Evolutionary conservation across 2,329 filamentous ascomycete genomes (phyloP).

Genomic region (Xylariaceae sp.): DNA sequence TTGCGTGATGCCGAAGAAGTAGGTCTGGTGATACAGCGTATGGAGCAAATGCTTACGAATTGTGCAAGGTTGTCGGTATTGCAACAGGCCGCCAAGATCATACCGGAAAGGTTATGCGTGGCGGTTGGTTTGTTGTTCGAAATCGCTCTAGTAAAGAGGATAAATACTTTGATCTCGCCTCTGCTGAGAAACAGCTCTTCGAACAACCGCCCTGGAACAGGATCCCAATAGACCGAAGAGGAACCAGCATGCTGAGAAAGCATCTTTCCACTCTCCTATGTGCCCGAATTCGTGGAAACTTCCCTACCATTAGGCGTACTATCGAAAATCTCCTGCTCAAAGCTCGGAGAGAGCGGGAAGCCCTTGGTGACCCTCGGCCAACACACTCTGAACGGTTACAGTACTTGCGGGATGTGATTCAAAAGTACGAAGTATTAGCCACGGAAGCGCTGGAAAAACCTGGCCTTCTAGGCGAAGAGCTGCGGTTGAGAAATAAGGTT

Average conservation of each 20-base stretch:
- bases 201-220: constrained; percentile 36
- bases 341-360: constrained; percentile 13
- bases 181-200: constrained; percentile 41
- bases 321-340: constrained; percentile 32
- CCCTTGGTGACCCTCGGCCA: constrained; percentile 38
- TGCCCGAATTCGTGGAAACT: constrained; percentile 29
- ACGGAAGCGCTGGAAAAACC: constrained; percentile 34
- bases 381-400: constrained; percentile 32
- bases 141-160: constrained; percentile 39
- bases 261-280: constrained; percentile 41
- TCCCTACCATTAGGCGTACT: constrained; percentile 33
- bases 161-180: constrained; percentile 34
- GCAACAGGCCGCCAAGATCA: constrained; percentile 25
- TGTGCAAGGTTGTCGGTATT: constrained; percentile 20
- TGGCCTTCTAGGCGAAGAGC: constrained; percentile 26
- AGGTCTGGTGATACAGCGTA: not conserved
- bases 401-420: constrained; percentile 36
- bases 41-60: not conserved
- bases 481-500: constrained; percentile 38
- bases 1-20: constrained; percentile 26
- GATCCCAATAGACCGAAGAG: constrained; percentile 34
- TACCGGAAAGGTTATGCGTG: constrained; percentile 8
- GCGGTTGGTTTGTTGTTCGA: constrained; percentile 47
- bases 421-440: constrained; percentile 32
- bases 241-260: constrained; percentile 39